Base-by-base conservation (phyloP, 2,329 filamentous ascomycete species). In the Sordariomycetes sp. region DNA sequence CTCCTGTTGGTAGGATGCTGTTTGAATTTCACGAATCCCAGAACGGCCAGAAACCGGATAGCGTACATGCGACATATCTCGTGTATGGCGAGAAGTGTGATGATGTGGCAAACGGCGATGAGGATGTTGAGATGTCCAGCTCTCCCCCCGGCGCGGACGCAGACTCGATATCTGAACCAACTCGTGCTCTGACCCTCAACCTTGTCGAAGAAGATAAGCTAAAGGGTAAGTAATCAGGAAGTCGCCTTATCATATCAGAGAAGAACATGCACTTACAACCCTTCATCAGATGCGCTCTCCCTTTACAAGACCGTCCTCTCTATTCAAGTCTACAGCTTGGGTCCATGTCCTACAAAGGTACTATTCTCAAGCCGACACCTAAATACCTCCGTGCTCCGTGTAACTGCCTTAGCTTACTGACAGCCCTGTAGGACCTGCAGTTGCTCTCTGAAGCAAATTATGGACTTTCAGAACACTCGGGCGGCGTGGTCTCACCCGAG, bases 51-150 rank as follows among this genome's bases (percentile, higher is more conserved):
- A 87, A 85, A 61, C 79, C 88, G 0, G 81, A 83, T 24, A 86
- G 84, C 28, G 77, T 97, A n/a, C 83, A 95, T 73, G 94, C 93
- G 52, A 97, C 91, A n/a, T 99, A 97, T 72, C 76, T 97, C 54
- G 69, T 99, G 53, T 88, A 86, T 55, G 94, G 93, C 46, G 32
- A 37, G 14, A 57, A 57, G 81, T 76, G 24, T 87, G 82, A 65
- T 77, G 72, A 57, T 65, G 66, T 68, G 20, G 64, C 61, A 1
- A 65, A 71, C 25, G 73, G 77, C 40, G 79, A 87, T 64, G 81
- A 76, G n/a, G 86, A 88, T 57, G 82, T 90, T 59, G 83, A 86
- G 52, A 87, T 89, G 73, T 80, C 78, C 54, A 86, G 85, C 71
- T 88, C 87, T 7, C 78, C 82, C 67, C 80, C 81, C 18, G 79